Percentiles rank a stretch among this genome's conserved stretches.
Evolutionary conservation across 2,329 filamentous ascomycete species (phyloP).

Genomic region (Penicillium sp.): DNA sequence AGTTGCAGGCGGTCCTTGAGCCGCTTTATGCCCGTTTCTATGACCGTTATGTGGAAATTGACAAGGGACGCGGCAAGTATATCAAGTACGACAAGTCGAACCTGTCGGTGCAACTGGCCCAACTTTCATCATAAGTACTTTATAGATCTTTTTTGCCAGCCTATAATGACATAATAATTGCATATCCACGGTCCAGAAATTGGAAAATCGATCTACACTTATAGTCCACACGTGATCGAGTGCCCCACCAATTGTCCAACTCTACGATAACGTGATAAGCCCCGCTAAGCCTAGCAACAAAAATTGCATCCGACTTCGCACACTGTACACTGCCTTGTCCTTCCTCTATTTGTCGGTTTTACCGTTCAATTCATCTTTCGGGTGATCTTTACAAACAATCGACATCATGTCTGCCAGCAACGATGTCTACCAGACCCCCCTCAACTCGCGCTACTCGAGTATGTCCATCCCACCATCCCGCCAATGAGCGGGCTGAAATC

Average conservation of each 20-base stretch:
- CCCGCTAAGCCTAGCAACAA: conserved; percentile 32
- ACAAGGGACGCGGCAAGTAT: conserved; percentile 97
- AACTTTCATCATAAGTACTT: conserved; percentile 15
- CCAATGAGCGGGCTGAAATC: conserved; percentile 11
- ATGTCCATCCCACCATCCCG: conserved; percentile 22
- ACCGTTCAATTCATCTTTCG: conserved; percentile 24
- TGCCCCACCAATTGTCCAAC: conserved; percentile 9
- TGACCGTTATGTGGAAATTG: conserved; percentile 95
- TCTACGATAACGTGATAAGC: conserved; percentile 41
- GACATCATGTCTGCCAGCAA: conserved; percentile 42
- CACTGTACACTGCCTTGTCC: not conserved
- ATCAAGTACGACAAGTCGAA: conserved; percentile 92
- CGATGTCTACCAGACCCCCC: conserved; percentile 66
- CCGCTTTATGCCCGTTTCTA: conserved; percentile 93
- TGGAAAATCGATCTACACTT: not conserved
- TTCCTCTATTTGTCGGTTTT: conserved; percentile 9
- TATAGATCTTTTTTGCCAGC: not conserved
- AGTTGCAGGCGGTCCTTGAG: conserved; percentile 89
- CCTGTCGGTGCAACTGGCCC: conserved; percentile 63
- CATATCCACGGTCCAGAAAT: not conserved
- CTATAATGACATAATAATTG: conserved; percentile 5
- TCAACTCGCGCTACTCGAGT: conserved; percentile 72
- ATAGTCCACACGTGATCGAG: conserved; percentile 4
- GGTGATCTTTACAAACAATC: conserved; percentile 17
- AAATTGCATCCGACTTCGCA: conserved; percentile 32